Evolutionary conservation across 352 stramenopile species (phyloP), one percentile per base, ranked within the genome.

Genomic region (Globisporangium paroecandrum): DNA sequence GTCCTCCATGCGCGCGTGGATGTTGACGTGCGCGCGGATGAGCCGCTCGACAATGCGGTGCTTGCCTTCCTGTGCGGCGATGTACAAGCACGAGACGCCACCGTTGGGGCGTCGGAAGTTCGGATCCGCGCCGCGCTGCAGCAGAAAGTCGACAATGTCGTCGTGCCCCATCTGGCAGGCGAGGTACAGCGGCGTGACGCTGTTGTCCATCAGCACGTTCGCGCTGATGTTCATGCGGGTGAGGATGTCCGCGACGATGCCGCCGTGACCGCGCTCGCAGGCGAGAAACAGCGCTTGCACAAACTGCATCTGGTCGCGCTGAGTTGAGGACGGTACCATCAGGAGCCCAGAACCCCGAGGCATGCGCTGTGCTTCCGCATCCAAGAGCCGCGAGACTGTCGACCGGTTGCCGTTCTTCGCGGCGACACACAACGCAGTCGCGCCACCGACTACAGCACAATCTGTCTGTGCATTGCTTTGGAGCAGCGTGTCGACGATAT

Each of bases 81-180:
- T 82, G 70, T 91, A 94, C 49, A 96, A 61, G 22, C 85, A 89
- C 1, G 83, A 90, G 41, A 95, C 87, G 6, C 87, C 85, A 9
- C 85, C 82, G 4, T 72, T 64, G 0, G 79, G 80, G 0, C 87
- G 83, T 9, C 74, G 78, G 51, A 94, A 95, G 68, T 77, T 87
- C 0, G 83, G 81, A 68, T 90, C 71, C 3, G 85, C 87, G 0
- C 85, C 78, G 29, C 79, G 79, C 29, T 71, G 64, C 18, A 93
- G 70, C 34, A 95, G 69, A 32, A 90, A 51, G 22, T 81, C 72
- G 4, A 85, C 86, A 22, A 94, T 82, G 24, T 69, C 71, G 12
- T 81, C 75, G 68, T 93, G 83, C 24, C 87, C 87, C 83, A 95
- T 95, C 71, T 95, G 87, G 62, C 84, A 92, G 20, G 84, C 85